Evolutionary conservation across 192 early-diverging fungal genomes (phyloP), one percentile per base, ranked within the genome.

Genomic region (Diversispora epigaea): DNA sequence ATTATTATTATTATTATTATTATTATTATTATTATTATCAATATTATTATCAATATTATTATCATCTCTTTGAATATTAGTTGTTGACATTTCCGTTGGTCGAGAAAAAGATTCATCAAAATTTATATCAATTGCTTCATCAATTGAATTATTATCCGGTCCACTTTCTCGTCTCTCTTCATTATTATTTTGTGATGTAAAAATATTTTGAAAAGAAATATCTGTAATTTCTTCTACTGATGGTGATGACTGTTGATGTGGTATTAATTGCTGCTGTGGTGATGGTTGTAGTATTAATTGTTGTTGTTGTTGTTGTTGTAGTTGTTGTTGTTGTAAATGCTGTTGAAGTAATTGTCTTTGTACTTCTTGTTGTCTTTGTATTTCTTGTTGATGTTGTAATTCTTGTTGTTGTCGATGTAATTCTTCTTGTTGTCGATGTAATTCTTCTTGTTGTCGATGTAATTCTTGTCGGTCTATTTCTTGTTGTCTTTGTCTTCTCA

Each of bases 11-110:
- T 63, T 43, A 63, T 17, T 41, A 64, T 41, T 43, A 64, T 44
- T 43, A 43, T 64, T 64, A 64, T 62, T 62, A 62, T 62, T 62
- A 17, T 43, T 62, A 62, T 7, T 64, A 64, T 44, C 41, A 43
- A 3, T 41, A 44, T n/a, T 25, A 39, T 68, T 49, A 68, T 17
- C 21, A 50, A 4, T 68, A 25, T 22, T 67, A 67, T 67, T 67
- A 67, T 67, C 22, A 21, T 67, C 44, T 22, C 19, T 68, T 22
- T 22, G 21, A 68, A 10, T 47, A 9, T 68, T 46, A 55, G 11
- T 56, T 1, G 63, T 17, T 15, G 63, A 40, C 14, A 44, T 44
- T 43, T 40, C 41, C 0, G 10, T 52, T 52, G 50, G 50, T 17
- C 50, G 50, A 52, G 50, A 49, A 11, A 17, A 17, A 17, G 17